phyloP scores from a whole-genome alignment of 306 rosid species.

The Styphnolobium japonicum region DNA sequence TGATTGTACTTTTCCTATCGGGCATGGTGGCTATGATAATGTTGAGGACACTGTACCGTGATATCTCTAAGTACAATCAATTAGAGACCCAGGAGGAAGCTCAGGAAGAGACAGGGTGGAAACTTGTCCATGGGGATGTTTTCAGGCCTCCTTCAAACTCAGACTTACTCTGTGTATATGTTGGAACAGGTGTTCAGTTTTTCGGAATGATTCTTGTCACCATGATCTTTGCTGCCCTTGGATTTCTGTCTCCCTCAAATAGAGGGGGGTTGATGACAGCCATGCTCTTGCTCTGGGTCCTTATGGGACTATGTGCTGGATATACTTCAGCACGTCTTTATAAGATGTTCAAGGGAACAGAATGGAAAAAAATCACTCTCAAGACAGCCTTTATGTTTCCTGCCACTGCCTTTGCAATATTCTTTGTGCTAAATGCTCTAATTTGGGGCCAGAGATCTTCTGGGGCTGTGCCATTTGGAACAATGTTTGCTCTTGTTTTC shows the following conservation, averaged over 20 bases:
- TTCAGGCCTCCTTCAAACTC: slow-evolving; percentile 79
- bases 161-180: slow-evolving; percentile 75
- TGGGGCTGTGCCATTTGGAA: slow-evolving; percentile 96
- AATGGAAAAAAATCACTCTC: slow-evolving; percentile 71
- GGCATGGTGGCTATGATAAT: slow-evolving; percentile 98
- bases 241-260: slow-evolving; percentile 86
- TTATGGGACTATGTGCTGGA: slow-evolving; percentile 83
- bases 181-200: slow-evolving; percentile 91
- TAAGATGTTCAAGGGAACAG: slow-evolving; percentile 75
- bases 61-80: slow-evolving; percentile 90
- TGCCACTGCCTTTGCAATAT: slow-evolving; percentile 57
- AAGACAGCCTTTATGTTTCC: slow-evolving; percentile 83
- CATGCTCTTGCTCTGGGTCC: slow-evolving; percentile 90
- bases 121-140: slow-evolving; percentile 84
- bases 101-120: slow-evolving; percentile 95
- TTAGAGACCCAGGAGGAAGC: slow-evolving; percentile 92
- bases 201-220: slow-evolving; percentile 88
- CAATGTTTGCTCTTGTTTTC: slow-evolving; percentile 91
- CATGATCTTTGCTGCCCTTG: slow-evolving; percentile 85
- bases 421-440: slow-evolving; percentile 80
- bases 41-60: slow-evolving; percentile 95
- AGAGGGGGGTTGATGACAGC: slow-evolving; percentile 93
- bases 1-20: slow-evolving; percentile 90
- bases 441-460: slow-evolving; percentile 92
- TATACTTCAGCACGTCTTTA: slow-evolving; percentile 67